Conservation (phyloP, 345 rosid species). For the Salix viminalis region DNA sequence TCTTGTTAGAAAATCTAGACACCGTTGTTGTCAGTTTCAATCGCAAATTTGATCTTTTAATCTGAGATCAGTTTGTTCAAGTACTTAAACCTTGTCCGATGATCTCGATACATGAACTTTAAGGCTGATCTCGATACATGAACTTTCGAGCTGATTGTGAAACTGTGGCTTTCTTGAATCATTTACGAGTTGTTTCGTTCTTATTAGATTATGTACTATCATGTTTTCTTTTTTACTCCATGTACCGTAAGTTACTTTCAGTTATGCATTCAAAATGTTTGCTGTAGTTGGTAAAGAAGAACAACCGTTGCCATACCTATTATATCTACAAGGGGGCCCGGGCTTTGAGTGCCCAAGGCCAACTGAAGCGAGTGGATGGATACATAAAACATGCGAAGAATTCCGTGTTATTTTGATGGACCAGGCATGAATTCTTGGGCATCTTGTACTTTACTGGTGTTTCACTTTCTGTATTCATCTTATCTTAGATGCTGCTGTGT, state of each 20-base stretch:
- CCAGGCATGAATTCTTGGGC: constrained; percentile 49
- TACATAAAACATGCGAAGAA: constrained; percentile 76
- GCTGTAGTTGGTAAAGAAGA: constrained; percentile 77
- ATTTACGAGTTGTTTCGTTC: neutral
- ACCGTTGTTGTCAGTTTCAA: neutral
- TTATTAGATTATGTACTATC: neutral
- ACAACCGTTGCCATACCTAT: constrained; percentile 61
- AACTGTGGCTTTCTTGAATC: neutral
- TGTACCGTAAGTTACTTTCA: neutral
- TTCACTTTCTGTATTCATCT: neutral
- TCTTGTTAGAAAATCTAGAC: neutral
- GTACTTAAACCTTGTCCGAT: no score
- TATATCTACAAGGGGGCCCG: constrained; percentile 90
- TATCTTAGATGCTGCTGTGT: neutral
- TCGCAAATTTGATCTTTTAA: neutral
- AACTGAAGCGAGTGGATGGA: constrained; percentile 84
- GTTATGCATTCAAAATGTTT: constrained; percentile 4
- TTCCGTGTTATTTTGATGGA: constrained; percentile 87
- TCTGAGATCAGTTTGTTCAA: neutral
- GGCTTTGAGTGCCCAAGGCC: constrained; percentile 87
- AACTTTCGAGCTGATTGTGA: no score
- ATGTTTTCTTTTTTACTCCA: neutral
- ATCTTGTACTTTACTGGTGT: neutral
- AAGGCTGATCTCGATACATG: no score
- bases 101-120: no score